These are phyloP conservation scores for Trichophyton benhamiae DNA, from an alignment of 2,329 filamentous ascomycete genomes.

Conservation along the genomic window DNA sequence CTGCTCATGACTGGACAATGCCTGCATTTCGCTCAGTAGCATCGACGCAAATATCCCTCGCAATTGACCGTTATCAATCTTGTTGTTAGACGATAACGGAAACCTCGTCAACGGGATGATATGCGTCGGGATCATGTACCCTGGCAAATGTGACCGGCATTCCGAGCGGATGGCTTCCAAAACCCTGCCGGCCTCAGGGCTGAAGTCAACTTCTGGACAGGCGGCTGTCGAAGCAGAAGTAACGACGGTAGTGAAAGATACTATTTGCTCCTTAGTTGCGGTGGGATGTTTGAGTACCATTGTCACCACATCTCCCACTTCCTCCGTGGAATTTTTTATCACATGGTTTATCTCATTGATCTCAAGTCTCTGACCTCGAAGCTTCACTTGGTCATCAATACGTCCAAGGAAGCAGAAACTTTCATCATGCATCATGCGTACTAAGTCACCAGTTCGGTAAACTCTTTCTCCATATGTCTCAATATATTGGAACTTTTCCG, in stretches of 20 bases:
- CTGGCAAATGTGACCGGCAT: constrained; percentile 59
- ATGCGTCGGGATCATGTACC: constrained; percentile 86
- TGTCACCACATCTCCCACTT: constrained; percentile 59
- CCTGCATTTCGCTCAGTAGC: constrained; percentile 49
- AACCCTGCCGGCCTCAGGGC: constrained; percentile 14
- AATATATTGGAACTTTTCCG: constrained; percentile 61
- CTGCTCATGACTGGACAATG: constrained; percentile 32
- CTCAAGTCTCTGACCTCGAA: constrained; percentile 78
- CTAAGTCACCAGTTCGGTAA: constrained; percentile 82
- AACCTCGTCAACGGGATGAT: constrained; percentile 59
- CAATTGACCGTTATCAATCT: constrained; percentile 63
- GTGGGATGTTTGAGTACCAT: constrained; percentile 59
- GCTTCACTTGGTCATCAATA: constrained; percentile 82
- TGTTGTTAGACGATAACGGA: constrained; percentile 80
- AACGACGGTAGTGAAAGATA: constrained; percentile 52
- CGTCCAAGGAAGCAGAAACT: constrained; percentile 81
- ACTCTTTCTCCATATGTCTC: constrained; percentile 47
- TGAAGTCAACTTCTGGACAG: constrained; percentile 27
- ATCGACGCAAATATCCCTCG: constrained; percentile 53
- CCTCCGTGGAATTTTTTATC: constrained; percentile 49
- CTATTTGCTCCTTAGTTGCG: constrained; percentile 68
- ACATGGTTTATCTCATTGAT: constrained; percentile 83
- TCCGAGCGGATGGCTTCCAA: constrained; percentile 38
- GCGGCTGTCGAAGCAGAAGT: constrained; percentile 4
- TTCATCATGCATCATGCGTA: constrained; percentile 64